Conservation (phyloP, 78 protist species). For the Anaeramoeba flamelloides region DNA sequence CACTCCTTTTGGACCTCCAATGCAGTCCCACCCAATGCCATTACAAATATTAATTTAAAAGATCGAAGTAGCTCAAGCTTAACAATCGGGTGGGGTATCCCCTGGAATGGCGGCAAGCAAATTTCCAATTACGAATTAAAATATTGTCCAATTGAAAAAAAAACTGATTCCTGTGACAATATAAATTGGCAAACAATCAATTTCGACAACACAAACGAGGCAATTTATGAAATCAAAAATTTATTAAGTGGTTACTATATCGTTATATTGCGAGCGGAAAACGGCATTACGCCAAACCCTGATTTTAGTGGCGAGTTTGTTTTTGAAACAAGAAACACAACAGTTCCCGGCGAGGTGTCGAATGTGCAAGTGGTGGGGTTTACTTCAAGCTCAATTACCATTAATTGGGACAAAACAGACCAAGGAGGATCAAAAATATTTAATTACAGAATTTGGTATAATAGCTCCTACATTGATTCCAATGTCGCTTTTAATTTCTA, state of each 20-base stretch:
- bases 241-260: too few species aligned
- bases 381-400: neutral
- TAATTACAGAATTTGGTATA: neutral
- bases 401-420: neutral
- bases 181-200: neutral
- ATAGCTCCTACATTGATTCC: too few species aligned
- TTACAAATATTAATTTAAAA: neutral
- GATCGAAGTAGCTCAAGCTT: neutral
- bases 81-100: neutral
- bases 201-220: too few species aligned
- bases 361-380: neutral
- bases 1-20: neutral
- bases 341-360: neutral
- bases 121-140: neutral
- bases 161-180: neutral
- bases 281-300: too few species aligned
- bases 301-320: too few species aligned
- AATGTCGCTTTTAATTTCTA: too few species aligned
- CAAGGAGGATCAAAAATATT: neutral
- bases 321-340: too few species aligned
- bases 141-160: neutral
- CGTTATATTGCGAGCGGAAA: too few species aligned
- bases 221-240: too few species aligned
- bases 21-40: neutral
- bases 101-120: neutral